phyloP scores from a whole-genome alignment of 768 basidiomycete genomes.

The Termitomyces sp. region DNA sequence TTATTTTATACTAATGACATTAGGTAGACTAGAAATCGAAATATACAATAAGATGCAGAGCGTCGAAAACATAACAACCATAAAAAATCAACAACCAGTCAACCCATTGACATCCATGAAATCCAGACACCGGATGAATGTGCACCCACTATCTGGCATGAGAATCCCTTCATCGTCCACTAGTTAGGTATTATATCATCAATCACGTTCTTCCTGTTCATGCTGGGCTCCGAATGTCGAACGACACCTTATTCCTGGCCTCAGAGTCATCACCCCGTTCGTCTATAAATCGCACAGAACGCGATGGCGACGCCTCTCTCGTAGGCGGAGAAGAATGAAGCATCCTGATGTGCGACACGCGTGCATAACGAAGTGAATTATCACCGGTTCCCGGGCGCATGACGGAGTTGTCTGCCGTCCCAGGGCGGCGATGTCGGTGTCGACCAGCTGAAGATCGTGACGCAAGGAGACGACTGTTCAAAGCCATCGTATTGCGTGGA shows the following conservation, averaged over 20 bases:
- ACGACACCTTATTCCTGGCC: constrained; percentile 5
- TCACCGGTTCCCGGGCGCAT: constrained; percentile 20
- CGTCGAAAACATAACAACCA: not conserved
- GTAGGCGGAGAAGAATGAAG: constrained; percentile 23
- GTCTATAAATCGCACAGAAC: constrained; percentile 37
- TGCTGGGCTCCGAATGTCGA: constrained; percentile 2
- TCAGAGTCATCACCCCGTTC: constrained; percentile 7
- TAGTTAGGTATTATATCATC: not conserved
- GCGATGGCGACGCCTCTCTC: constrained; percentile 38
- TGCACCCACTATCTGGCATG: not conserved
- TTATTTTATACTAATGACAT: not conserved
- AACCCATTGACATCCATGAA: not conserved
- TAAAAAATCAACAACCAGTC: not conserved
- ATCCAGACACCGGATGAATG: not conserved
- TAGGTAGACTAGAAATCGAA: not conserved
- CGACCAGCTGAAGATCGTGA: not conserved
- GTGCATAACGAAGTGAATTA: constrained; percentile 21
- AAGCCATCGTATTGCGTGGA: not conserved
- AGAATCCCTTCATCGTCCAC: not conserved
- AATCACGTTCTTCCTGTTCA: not conserved
- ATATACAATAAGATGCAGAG: not conserved
- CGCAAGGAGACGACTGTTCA: not conserved
- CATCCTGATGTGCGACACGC: constrained; percentile 26
- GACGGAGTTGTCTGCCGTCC: constrained; percentile 6
- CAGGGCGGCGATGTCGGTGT: constrained; percentile 7